These are phyloP conservation scores for Macrolepiota albuminosa DNA, from an alignment of 768 basidiomycete species.

Conservation along the genomic window DNA sequence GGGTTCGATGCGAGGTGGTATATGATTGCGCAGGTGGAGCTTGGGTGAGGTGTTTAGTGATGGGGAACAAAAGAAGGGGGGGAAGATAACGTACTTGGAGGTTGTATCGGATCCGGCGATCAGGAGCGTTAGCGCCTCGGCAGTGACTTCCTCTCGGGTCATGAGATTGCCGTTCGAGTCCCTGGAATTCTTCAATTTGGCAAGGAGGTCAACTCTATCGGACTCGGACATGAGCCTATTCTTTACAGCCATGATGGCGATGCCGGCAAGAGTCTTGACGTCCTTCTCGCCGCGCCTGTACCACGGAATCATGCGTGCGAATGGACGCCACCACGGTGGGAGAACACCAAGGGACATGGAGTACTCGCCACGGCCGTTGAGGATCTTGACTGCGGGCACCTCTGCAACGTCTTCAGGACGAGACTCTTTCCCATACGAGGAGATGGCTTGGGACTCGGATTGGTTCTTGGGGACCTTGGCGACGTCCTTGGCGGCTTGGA, in stretches of 20 bases:
- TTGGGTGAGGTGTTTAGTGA: constrained; percentile 20
- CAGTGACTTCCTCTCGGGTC: constrained; percentile 80
- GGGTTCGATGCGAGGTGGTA: constrained; percentile 77
- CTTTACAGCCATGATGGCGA: constrained; percentile 76
- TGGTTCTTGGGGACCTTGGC: constrained; percentile 63
- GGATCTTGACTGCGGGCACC: constrained; percentile 79
- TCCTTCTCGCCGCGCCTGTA: constrained; percentile 62
- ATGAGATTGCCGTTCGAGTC: constrained; percentile 80
- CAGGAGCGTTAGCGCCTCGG: constrained; percentile 80
- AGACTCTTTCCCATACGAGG: constrained; percentile 42
- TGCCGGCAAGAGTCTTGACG: constrained; percentile 70
- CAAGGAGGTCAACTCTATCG: constrained; percentile 77
- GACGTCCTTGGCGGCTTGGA: constrained; percentile 65
- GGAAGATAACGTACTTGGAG: constrained; percentile 60
- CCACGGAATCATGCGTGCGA: constrained; percentile 68
- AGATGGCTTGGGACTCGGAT: constrained; percentile 46
- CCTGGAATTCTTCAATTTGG: constrained; percentile 72
- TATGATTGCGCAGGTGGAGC: constrained; percentile 86
- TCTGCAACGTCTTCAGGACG: constrained; percentile 40
- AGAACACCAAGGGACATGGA: constrained; percentile 81
- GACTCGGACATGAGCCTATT: constrained; percentile 63
- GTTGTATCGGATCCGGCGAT: constrained; percentile 93
- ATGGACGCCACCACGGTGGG: constrained; percentile 66
- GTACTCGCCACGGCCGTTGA: constrained; percentile 86
- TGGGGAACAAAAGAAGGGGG: background rate